Conservation (phyloP, 805 yeast genomes). For the Nakazawaea holstii region DNA sequence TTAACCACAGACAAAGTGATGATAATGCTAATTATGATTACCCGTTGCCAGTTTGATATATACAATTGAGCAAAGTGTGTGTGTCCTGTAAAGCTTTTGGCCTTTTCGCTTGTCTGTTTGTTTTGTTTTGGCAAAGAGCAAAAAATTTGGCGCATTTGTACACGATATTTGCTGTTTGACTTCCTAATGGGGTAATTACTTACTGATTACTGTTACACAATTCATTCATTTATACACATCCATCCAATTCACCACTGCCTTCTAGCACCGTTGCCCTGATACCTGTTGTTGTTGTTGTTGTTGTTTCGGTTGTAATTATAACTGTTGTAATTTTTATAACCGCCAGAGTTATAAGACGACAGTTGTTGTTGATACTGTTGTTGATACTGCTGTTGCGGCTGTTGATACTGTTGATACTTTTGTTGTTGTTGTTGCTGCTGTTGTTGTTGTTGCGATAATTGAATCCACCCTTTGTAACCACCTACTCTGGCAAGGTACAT, state of each 20-base stretch:
- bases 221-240: too few species aligned
- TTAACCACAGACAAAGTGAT: too few species aligned
- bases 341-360: not conserved
- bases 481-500: conserved; percentile 44
- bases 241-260: not conserved
- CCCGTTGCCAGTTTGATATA: too few species aligned
- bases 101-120: too few species aligned
- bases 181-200: not conserved
- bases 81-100: too few species aligned
- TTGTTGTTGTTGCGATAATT: conserved; percentile 24
- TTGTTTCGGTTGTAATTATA: not conserved
- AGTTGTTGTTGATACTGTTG: conserved; percentile 8
- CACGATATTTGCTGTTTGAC: too few species aligned
- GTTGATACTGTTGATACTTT: conserved; percentile 15
- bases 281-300: not conserved
- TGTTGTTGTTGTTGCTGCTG: conserved; percentile 10
- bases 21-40: too few species aligned
- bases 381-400: conserved; percentile 12
- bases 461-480: conserved; percentile 42
- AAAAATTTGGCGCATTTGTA: too few species aligned
- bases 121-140: too few species aligned
- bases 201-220: not conserved
- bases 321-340: conserved; percentile 4
- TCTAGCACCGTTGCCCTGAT: conserved; percentile 5
- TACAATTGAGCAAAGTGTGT: too few species aligned